A percentile compares a stretch with the other conserved stretches of the same genome.
Evolutionary conservation across 495 filamentous ascomycete species (phyloP).

Genomic region (Tuber indicum): DNA sequence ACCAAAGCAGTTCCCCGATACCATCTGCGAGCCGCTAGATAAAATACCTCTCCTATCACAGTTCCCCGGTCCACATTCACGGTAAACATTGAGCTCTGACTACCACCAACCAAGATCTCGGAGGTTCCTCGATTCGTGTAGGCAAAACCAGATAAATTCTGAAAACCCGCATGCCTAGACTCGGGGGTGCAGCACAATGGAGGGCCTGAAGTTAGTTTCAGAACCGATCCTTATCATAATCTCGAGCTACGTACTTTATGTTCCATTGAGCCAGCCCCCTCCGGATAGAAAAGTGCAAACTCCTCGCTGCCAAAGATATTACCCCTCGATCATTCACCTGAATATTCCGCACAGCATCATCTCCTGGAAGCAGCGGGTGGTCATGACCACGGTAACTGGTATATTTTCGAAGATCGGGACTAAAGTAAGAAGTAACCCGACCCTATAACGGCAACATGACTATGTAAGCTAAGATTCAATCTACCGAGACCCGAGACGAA

Average conservation of each 20-base stretch:
- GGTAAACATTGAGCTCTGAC: constrained; percentile 78
- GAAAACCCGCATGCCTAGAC: constrained; percentile 62
- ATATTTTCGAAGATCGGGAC: constrained; percentile 68
- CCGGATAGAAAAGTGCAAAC: constrained; percentile 72
- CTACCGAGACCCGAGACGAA: constrained; percentile 1
- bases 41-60: constrained; percentile 60
- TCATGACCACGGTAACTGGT: constrained; percentile 45
- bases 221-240: not conserved
- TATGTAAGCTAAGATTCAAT: not conserved
- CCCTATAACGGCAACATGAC: constrained; percentile 51
- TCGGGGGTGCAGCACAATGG: not conserved
- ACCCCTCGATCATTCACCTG: constrained; percentile 51
- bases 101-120: constrained; percentile 79
- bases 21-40: not conserved
- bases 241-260: constrained; percentile 49
- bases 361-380: constrained; percentile 19
- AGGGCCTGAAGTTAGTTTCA: not conserved
- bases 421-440: constrained; percentile 76
- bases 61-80: constrained; percentile 82
- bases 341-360: constrained; percentile 37
- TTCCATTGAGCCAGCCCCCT: constrained; percentile 82
- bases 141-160: constrained; percentile 82
- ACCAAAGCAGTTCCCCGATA: constrained; percentile 9
- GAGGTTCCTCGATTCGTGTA: constrained; percentile 76
- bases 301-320: constrained; percentile 34